A percentile compares a stretch with the other conserved stretches of the same genome.
These are phyloP conservation scores for Xanthoconium separans DNA, from an alignment of 1,284 basidiomycete species.

Conservation along the genomic window DNA sequence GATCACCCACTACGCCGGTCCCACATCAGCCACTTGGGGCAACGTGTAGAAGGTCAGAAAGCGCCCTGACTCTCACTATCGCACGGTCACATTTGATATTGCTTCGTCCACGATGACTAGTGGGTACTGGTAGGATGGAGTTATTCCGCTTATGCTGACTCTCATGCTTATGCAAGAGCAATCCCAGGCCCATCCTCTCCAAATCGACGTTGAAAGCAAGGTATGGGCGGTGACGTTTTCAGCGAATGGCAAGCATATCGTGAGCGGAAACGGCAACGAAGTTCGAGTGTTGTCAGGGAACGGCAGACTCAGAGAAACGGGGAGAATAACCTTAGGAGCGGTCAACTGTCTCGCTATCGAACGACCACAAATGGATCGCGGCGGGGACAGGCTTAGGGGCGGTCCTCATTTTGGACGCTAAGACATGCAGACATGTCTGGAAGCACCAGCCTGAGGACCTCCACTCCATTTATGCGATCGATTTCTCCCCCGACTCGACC, in stretches of 20 bases:
- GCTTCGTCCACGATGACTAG: too few relatives aligned
- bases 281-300: not conserved
- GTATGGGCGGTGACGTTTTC: not conserved
- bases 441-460: not conserved
- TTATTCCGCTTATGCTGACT: too few relatives aligned
- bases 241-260: not conserved
- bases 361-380: not conserved
- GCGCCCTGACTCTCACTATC: too few relatives aligned
- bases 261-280: not conserved
- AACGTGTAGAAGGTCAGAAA: too few relatives aligned
- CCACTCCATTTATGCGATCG: not conserved
- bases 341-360: not conserved
- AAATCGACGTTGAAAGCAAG: too few relatives aligned
- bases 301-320: not conserved
- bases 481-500: not conserved
- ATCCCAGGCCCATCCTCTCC: too few relatives aligned
- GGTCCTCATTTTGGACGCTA: not conserved
- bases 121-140: too few relatives aligned
- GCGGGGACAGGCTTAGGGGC: not conserved
- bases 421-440: not conserved
- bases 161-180: too few relatives aligned
- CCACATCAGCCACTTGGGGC: too few relatives aligned
- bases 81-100: too few relatives aligned
- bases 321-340: not conserved
- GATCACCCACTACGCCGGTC: too few relatives aligned